A percentile compares a stretch with the other conserved stretches of the same genome.
Conservation (phyloP, 306 rosid genomes). For the Malus orientalis region DNA sequence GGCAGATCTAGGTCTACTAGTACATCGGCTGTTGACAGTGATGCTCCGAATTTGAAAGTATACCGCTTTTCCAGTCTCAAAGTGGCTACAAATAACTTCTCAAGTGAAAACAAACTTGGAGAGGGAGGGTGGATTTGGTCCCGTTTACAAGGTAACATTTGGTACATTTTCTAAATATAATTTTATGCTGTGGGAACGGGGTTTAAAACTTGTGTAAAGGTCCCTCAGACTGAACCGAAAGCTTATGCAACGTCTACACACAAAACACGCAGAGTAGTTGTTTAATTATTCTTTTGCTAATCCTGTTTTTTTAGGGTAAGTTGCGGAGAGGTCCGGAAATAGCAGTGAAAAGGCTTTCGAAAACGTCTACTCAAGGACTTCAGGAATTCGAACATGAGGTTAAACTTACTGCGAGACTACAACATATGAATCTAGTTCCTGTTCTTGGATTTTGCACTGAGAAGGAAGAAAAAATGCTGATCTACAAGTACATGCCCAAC, state of each 20-base stretch:
- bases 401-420: constrained; percentile 32
- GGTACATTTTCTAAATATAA: not conserved
- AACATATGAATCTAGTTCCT: constrained; percentile 41
- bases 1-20: not conserved
- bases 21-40: not conserved
- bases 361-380: constrained; percentile 36
- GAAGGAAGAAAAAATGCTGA: constrained; percentile 30
- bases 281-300: no score
- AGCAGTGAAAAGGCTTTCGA: constrained; percentile 42
- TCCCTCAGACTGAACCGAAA: no score
- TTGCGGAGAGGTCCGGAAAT: constrained; percentile 24
- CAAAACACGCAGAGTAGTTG: no score
- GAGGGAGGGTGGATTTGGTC: constrained; percentile 30
- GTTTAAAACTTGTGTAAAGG: no score
- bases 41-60: constrained; percentile 14
- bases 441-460: constrained; percentile 34
- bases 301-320: constrained; percentile 11
- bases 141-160: constrained; percentile 27
- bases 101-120: constrained; percentile 26
- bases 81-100: constrained; percentile 28
- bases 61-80: constrained; percentile 16
- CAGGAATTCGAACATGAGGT: constrained; percentile 50
- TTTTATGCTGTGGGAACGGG: no score
- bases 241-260: no score
- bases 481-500: constrained; percentile 46